Base-by-base conservation (phyloP, 352 stramenopile species). In the Pythium brachiatum region DNA sequence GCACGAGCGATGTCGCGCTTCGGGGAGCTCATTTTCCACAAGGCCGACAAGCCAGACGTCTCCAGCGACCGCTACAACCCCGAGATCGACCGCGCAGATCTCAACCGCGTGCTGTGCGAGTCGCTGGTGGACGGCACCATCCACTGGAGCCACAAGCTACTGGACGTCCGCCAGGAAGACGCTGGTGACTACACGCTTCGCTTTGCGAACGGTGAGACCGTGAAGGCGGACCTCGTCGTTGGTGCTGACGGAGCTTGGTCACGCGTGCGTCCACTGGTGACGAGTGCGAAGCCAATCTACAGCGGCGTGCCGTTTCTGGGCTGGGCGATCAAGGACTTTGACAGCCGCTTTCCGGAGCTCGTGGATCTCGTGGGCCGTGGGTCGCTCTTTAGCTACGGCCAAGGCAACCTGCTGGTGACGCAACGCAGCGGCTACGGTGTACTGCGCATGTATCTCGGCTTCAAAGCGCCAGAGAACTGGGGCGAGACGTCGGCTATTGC, bases 391-490 rank as follows among this genome's bases (percentile, higher is more conserved):
- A 25, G 51, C 16, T 69, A 69, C 31, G 52, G 46, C 13, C 20
- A 53, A 2, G 59, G 64, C 18, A 69, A 58, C 18, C 46, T 57
- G 15, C 47, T 73, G 23, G 52, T 66, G 31, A 34, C 39, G 3
- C 66, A 73, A 55, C 66, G 66, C 26, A 72, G 69, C 18, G 55
- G 47, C 29, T 53, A 69, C 39, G 66, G 66, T 5, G 56, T 72
- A 3, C 12, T 73, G 31, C 66, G 56, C 20, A 3, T 69, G 34
- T 69, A 69, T 51, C 41, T 73, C 12, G 66, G 56, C 13, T 64
- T 73, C 46, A 52, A 60, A 12, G 32, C 54, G 7, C 26, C 12
- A 4, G 57, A 36, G 21, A 31, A 52, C 27, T 64, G 58, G 52
- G 21, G 26, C 23, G 46, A 52, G 16, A 50, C 57, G 12, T 64